Evolutionary conservation across 352 stramenopile species (phyloP), one percentile per base, ranked within the genome.

Genomic region (Globisporangium barbulae): DNA sequence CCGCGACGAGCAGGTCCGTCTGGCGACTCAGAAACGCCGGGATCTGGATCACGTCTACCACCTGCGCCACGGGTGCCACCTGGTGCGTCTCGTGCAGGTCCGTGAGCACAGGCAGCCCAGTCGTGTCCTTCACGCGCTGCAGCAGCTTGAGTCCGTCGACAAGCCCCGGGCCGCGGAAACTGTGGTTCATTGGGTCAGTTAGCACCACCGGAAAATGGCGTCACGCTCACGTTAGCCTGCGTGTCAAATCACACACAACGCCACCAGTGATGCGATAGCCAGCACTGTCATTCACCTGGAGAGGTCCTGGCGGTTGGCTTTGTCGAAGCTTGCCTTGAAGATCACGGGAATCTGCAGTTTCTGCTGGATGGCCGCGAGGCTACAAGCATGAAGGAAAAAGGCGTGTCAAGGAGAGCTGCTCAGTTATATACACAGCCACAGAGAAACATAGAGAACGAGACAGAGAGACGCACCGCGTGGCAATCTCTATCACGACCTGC

Each of bases 311-410:
- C 89, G 84, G 59, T 97, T 96, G 31, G 89, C 88, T 56, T 97
- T 97, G 75, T 96, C 89, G 59, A 94, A 97, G 61, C 87, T 96
- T 0, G 85, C 86, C 61, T 97, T 97, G 73, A 96, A 97, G 60
- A 97, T 71, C 31, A 94, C 79, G 8, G 85, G 85, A 59, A 95
- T 91, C 41, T 83, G 49, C 35, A 93, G 66, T 19, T 81, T 58
- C 42, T 75, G 66, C 53, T 86, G 76, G 33, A 95, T 67, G 13
- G 61, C 47, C 13, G 69, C 73, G 33, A 95, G 75, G 1, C 84
- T 94, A 47, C n/a, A 63, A 47, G 25, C 12, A 45, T 15, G 25
- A 15, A 21, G n/a, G n/a, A 6, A 21, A 7, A 60, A 5, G 12
- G 4, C 56, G 42, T n/a, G 33, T 48, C 15, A 53, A 33, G 25